Base-by-base conservation (phyloP, 176 grass and related monocot species). In the Melocanna baccifera region DNA sequence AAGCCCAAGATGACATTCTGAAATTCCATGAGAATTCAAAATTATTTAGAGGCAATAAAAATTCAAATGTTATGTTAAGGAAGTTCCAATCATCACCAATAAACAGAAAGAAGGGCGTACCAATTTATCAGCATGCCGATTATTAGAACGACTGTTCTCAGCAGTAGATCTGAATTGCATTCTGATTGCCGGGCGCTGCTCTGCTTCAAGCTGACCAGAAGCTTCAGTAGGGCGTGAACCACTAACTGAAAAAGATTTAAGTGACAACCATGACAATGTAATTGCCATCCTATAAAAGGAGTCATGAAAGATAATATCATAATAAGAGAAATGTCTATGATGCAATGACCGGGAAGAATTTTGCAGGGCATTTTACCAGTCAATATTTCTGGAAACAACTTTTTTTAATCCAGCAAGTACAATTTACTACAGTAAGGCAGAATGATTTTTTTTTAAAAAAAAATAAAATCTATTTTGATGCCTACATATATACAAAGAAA, bases 71-170 rank as follows among this genome's bases (percentile, higher is more conserved):
- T 32, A 57, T 7, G 23, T 77, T 46, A 73, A 20, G 9, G 51
- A 81, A 78, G 10, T 34, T 79, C 7, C 12, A 83, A 13, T 67
- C 32, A 45, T 82, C 29, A 55, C 25, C 5, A 77, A 26, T 8
- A 83, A 78, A 41, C 18, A 62, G 22, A 36, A 8, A 55, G 30
- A 30, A 72, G 34, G 29, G 4, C 73, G 69, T 86, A 92, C 90
- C 83, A 46, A 45, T 83, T 65, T 88, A 51, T 91, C 86, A 82
- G 71, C 32, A 62, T 74, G 86, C 50, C 43, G 40, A 79, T 73
- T 88, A 78, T 82, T 88, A 36, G 73, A 82, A 62, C 56, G 90
- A 42, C 50, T 91, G 61, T 88, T 92, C 34, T 91, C 90, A 78
- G 86, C 77, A 73, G 25, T 70, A 85, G 82, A 78, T 77, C 42